phyloP scores from a whole-genome alignment of 805 yeast species.

The Starmerella floricola region DNA sequence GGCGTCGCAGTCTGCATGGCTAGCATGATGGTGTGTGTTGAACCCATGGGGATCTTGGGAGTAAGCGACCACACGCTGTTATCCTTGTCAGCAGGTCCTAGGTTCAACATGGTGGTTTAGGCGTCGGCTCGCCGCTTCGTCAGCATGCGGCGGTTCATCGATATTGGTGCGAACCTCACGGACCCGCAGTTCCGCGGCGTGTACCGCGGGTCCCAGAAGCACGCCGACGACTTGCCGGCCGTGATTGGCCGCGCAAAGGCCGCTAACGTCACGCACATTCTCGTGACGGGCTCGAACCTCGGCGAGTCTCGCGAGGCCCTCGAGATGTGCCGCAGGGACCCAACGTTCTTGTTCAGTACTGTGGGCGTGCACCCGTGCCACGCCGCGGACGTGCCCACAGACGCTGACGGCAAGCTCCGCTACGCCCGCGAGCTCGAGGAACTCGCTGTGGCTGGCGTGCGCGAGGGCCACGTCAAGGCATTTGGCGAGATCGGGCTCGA shows the following conservation, averaged over 20 bases:
- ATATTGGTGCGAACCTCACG: slow-evolving; percentile 65
- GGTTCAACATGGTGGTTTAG: neutral
- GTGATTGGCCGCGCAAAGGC: slow-evolving; percentile 57
- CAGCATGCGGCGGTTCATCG: slow-evolving; percentile 23
- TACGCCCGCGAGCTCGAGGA: slow-evolving; percentile 41
- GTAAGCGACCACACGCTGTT: too few relatives aligned
- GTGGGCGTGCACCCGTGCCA: slow-evolving; percentile 95
- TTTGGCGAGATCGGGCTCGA: slow-evolving; percentile 95
- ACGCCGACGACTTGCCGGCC: slow-evolving; percentile 50
- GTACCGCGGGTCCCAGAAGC: slow-evolving; percentile 60
- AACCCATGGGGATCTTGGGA: too few relatives aligned
- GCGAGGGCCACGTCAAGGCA: slow-evolving; percentile 50
- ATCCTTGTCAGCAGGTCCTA: neutral
- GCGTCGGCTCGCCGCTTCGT: neutral
- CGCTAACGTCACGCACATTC: slow-evolving; percentile 53
- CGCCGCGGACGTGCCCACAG: slow-evolving; percentile 32
- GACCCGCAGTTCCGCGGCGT: slow-evolving; percentile 79
- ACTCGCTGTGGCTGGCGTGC: slow-evolving; percentile 39
- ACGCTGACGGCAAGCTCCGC: slow-evolving; percentile 25
- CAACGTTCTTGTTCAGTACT: slow-evolving; percentile 36
- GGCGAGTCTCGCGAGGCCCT: slow-evolving; percentile 54
- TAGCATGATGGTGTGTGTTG: too few relatives aligned
- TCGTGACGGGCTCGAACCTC: slow-evolving; percentile 75
- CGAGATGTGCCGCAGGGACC: slow-evolving; percentile 34
- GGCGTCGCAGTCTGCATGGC: too few relatives aligned